Percentiles rank a stretch among this genome's conserved stretches.
These are phyloP conservation scores for Tilletia indica DNA, from an alignment of 1,284 basidiomycete species.

Conservation along the genomic window DNA sequence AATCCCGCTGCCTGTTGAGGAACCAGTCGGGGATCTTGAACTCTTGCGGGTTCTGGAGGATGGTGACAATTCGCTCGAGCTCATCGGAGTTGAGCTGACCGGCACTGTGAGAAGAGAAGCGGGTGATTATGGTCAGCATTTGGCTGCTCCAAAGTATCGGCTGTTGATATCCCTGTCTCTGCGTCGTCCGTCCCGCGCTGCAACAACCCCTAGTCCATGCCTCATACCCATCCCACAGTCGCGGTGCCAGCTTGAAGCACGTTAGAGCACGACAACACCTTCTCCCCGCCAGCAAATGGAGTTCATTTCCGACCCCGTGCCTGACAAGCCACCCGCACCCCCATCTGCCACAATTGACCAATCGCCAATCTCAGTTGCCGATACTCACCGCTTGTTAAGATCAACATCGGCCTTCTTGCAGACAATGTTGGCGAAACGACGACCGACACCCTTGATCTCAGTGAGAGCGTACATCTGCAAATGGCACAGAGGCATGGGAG, in stretches of 20 bases:
- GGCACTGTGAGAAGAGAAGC: conserved; percentile 63
- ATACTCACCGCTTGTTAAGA: conserved; percentile 88
- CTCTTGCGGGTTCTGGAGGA: conserved; percentile 98
- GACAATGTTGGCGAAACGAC: conserved; percentile 96
- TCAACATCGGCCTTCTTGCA: conserved; percentile 99
- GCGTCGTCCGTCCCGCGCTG: too few relatives aligned
- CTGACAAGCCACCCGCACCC: too few relatives aligned
- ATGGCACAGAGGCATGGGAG: too few relatives aligned
- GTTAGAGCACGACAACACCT: too few relatives aligned
- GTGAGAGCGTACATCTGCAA: conserved; percentile 54
- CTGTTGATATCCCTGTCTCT: too few relatives aligned
- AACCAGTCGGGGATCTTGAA: conserved; percentile 99
- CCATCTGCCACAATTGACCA: not conserved
- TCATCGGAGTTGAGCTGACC: conserved; percentile 94
- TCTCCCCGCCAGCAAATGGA: too few relatives aligned
- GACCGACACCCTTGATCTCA: conserved; percentile 98
- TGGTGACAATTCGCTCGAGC: conserved; percentile 97
- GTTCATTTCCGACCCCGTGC: too few relatives aligned
- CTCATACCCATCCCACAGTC: too few relatives aligned
- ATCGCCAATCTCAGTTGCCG: not conserved
- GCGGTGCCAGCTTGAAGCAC: too few relatives aligned
- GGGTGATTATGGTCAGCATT: not conserved
- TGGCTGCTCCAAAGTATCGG: too few relatives aligned
- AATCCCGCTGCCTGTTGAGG: conserved; percentile 93
- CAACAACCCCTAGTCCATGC: too few relatives aligned